Evolutionary conservation across 768 basidiomycete genomes (phyloP).

Genomic region (Ramaria sp.): DNA sequence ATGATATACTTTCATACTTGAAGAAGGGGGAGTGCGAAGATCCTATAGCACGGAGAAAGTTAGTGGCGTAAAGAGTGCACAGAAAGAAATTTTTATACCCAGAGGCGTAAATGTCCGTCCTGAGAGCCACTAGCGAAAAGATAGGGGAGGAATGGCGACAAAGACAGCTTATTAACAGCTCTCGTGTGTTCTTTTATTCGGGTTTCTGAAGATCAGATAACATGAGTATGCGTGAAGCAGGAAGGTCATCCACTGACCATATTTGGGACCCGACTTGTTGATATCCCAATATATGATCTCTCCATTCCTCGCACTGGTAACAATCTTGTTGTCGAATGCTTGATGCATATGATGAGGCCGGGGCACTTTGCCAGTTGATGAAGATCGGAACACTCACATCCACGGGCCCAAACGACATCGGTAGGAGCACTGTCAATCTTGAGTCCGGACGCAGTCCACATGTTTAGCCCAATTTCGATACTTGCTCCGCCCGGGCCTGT

Average conservation of each 20-base stretch:
- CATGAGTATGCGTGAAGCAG: not conserved
- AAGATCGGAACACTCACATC: slow-evolving; percentile 27
- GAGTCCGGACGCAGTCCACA: slow-evolving; percentile 69
- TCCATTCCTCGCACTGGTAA: slow-evolving; percentile 73
- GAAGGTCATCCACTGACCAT: slow-evolving; percentile 34
- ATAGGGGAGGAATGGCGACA: slow-evolving; percentile 54
- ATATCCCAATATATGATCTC: slow-evolving; percentile 81
- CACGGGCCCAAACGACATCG: slow-evolving; percentile 72
- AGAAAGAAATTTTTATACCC: slow-evolving; percentile 41
- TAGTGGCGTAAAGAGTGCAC: not conserved
- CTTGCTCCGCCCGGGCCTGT: slow-evolving; percentile 51
- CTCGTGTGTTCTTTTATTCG: slow-evolving; percentile 59
- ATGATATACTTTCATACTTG: slow-evolving; percentile 60
- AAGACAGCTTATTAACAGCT: slow-evolving; percentile 58
- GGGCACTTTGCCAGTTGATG: not conserved
- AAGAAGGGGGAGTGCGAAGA: slow-evolving; percentile 57
- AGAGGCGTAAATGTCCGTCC: slow-evolving; percentile 70
- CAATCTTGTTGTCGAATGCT: slow-evolving; percentile 47
- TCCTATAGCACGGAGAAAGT: slow-evolving; percentile 32
- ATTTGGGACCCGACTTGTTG: slow-evolving; percentile 59
- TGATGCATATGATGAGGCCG: slow-evolving; percentile 19
- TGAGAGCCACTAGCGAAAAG: slow-evolving; percentile 75
- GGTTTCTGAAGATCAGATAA: slow-evolving; percentile 34
- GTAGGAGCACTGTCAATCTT: slow-evolving; percentile 73
- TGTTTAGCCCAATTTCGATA: slow-evolving; percentile 63